These are phyloP conservation scores for Podospora sp. DNA, from an alignment of 495 filamentous ascomycete species.

Conservation along the genomic window DNA sequence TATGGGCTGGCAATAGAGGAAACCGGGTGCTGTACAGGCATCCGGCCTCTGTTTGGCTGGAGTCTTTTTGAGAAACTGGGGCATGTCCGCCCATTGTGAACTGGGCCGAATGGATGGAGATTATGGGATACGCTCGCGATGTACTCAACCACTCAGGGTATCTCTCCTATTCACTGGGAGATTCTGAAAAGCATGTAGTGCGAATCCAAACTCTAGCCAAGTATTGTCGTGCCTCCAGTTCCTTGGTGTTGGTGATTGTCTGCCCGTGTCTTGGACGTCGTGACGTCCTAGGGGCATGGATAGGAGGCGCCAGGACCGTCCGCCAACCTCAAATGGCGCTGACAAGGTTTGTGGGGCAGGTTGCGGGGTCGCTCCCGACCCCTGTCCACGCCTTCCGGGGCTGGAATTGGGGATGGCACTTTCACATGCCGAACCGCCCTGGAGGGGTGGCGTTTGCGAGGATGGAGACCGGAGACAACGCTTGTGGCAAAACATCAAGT, in stretches of 20 bases:
- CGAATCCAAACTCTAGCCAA: neutral
- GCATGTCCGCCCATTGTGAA: neutral
- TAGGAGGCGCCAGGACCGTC: neutral
- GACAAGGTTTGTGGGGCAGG: slow-evolving; percentile 4
- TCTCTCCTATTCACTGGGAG: neutral
- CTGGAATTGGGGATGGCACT: neutral
- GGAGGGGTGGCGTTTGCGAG: neutral
- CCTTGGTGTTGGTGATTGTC: neutral
- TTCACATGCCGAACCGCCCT: slow-evolving; percentile 14
- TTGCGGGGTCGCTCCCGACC: neutral
- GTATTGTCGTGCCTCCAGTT: too few species aligned
- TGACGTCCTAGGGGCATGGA: neutral
- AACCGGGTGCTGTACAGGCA: neutral
- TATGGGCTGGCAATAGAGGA: neutral
- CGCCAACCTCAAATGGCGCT: neutral
- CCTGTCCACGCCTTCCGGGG: slow-evolving; percentile 1
- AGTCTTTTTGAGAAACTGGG: neutral
- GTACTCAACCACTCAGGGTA: neutral
- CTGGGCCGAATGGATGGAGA: neutral
- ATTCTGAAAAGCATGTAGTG: neutral
- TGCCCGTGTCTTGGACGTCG: neutral
- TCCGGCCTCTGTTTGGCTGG: neutral
- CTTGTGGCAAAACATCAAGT: neutral
- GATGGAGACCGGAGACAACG: neutral
- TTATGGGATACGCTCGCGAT: neutral